A percentile compares a stretch with the other conserved stretches of the same genome.
Evolutionary conservation across 805 yeast genomes (phyloP).

Genomic region (Wickerhamomyces pijperi): DNA sequence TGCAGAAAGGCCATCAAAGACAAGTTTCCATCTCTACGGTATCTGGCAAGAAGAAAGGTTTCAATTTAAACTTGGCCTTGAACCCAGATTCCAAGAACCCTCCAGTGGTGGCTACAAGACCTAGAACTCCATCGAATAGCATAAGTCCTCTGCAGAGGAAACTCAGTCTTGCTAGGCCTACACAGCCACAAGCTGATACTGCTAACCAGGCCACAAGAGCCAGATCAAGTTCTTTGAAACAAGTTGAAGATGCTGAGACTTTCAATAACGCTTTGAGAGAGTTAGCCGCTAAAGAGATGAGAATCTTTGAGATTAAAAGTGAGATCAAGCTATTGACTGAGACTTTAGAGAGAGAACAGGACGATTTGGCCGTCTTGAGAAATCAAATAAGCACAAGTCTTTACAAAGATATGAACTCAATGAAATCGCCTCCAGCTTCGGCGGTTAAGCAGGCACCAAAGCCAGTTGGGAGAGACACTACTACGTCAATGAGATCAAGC

Average conservation of each 20-base stretch:
- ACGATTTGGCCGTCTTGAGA: slow-evolving; percentile 23
- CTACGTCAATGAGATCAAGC: too few species aligned
- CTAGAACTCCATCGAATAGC: neutral
- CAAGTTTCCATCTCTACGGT: neutral
- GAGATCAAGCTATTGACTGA: slow-evolving; percentile 35
- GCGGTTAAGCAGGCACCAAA: too few species aligned
- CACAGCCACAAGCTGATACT: neutral
- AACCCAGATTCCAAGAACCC: slow-evolving; percentile 1
- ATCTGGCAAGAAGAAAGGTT: slow-evolving; percentile 9
- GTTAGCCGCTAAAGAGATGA: slow-evolving; percentile 61
- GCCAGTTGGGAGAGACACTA: too few species aligned
- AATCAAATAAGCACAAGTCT: slow-evolving; percentile 22
- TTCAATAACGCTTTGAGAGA: slow-evolving; percentile 45
- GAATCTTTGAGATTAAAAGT: slow-evolving; percentile 49
- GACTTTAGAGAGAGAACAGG: slow-evolving; percentile 29
- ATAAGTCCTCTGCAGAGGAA: neutral
- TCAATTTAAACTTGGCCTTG: slow-evolving; percentile 14
- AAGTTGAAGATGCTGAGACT: slow-evolving; percentile 19
- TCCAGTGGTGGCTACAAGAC: neutral
- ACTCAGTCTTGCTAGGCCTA: neutral
- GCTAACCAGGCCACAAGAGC: slow-evolving; percentile 7
- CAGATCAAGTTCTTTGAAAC: slow-evolving; percentile 11
- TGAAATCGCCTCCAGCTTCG: slow-evolving; percentile 9
- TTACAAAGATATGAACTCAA: slow-evolving; percentile 9
- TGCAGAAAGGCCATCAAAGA: neutral